phyloP scores from a whole-genome alignment of 2,329 filamentous ascomycete species.

The Alternaria conjuncta region DNA sequence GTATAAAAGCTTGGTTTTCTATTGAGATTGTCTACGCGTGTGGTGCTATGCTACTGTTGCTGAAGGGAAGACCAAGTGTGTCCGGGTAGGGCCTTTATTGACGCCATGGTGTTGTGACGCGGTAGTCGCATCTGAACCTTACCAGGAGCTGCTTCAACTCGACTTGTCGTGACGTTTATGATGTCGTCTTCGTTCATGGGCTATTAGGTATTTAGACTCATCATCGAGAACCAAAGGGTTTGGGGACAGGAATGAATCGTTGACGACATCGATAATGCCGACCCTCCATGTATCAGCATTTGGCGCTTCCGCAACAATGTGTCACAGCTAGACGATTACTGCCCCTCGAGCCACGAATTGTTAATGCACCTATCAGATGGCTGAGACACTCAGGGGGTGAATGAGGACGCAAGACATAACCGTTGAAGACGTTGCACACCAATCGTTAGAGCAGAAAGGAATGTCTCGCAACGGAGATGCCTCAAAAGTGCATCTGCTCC shows the following conservation, averaged over 20 bases:
- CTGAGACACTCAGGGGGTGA: conserved; percentile 21
- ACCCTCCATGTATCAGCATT: rapidly evolving
- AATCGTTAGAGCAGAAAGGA: conserved; percentile 26
- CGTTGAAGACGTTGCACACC: conserved; percentile 35
- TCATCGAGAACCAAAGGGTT: neutral
- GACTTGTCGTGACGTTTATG: too few species aligned
- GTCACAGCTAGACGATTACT: neutral
- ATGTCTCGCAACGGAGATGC: conserved; percentile 24
- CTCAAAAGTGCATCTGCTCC: conserved; percentile 3
- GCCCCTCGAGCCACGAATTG: neutral
- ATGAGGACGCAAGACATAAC: conserved; percentile 32
- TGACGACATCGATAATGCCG: neutral
- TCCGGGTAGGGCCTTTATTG: neutral
- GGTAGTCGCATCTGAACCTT: rapidly evolving
- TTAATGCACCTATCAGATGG: conserved; percentile 3
- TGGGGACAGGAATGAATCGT: neutral
- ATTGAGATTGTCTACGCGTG: neutral
- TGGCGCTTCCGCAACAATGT: neutral
- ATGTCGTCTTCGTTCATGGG: neutral
- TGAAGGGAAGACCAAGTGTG: neutral
- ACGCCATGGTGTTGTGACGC: neutral
- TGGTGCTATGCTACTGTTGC: neutral
- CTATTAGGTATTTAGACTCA: too few species aligned
- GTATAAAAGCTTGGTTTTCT: neutral
- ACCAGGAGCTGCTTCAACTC: neutral